Conservation (phyloP, 2,329 filamentous ascomycete genomes). For the Aspergillus sp. region DNA sequence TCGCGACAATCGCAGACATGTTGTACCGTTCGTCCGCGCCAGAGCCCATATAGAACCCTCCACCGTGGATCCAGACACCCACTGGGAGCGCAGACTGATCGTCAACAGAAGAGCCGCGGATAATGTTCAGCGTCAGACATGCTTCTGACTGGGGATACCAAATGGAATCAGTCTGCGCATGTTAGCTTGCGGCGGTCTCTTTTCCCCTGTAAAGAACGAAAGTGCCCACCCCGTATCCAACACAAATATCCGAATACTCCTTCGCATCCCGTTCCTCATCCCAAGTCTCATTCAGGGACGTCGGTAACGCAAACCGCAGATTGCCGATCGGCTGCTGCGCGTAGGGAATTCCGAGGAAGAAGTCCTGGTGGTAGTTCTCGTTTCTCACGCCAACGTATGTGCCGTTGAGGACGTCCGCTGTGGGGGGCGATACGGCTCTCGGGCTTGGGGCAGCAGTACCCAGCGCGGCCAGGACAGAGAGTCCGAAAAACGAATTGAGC, state of each 20-base stretch:
- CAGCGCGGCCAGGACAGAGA: not conserved
- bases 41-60: constrained; percentile 54
- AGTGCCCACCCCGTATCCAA: constrained; percentile 50
- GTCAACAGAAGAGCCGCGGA: constrained; percentile 49
- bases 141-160: constrained; percentile 50
- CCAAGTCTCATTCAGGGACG: constrained; percentile 51
- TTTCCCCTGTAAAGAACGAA: not conserved
- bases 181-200: not conserved
- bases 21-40: constrained; percentile 61
- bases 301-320: constrained; percentile 55
- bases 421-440: constrained; percentile 26
- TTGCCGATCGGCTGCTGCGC: constrained; percentile 55
- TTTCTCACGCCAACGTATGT: constrained; percentile 48
- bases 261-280: constrained; percentile 43
- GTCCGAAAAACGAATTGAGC: not conserved
- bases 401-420: constrained; percentile 44
- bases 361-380: constrained; percentile 48
- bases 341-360: constrained; percentile 58
- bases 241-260: constrained; percentile 48
- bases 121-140: constrained; percentile 63
- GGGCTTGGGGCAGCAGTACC: constrained; percentile 6
- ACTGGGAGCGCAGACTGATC: constrained; percentile 51
- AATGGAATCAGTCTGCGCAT: constrained; percentile 31
- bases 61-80: constrained; percentile 62
- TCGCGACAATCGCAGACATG: constrained; percentile 58